phyloP scores from a whole-genome alignment of 805 yeast genomes.

The Saccharomycodes ludwigii region DNA sequence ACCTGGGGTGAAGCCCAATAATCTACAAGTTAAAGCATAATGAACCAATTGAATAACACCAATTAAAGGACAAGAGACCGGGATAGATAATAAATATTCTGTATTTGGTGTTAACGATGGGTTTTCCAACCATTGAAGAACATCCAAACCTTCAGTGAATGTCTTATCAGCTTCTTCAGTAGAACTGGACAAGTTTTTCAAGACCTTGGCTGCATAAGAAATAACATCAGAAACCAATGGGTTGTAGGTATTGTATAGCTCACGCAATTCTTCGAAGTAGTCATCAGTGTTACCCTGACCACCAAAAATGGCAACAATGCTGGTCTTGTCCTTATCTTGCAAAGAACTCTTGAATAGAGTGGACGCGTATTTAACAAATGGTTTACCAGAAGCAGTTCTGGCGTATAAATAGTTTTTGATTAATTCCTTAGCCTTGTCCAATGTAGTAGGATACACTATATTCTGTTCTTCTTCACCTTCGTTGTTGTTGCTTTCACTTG shows the following conservation, averaged over 20 bases:
- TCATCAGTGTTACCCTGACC: conserved; percentile 99
- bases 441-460: conserved; percentile 51
- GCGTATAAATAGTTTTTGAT: conserved; percentile 70
- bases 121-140: conserved; percentile 74
- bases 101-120: conserved; percentile 82
- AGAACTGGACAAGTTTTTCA: conserved; percentile 54
- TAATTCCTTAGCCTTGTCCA: conserved; percentile 57
- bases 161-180: conserved; percentile 74
- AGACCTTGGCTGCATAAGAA: conserved; percentile 51
- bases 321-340: conserved; percentile 39
- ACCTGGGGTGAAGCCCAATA: conserved; percentile 83
- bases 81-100: conserved; percentile 80
- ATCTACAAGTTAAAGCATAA: conserved; percentile 76
- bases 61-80: conserved; percentile 94
- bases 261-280: conserved; percentile 91
- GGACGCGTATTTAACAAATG: conserved; percentile 37
- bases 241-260: conserved; percentile 63
- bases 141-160: conserved; percentile 87
- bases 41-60: conserved; percentile 93
- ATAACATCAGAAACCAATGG: conserved; percentile 66
- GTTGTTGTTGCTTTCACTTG: no score
- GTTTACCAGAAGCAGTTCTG: conserved; percentile 35
- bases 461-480: no score
- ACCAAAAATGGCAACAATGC: conserved; percentile 80
- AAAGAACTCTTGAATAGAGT: conserved; percentile 59